Percentiles rank a stretch among this genome's conserved stretches.
Conservation (phyloP, 768 basidiomycete species). For the Symmetrospora coprosmae region DNA sequence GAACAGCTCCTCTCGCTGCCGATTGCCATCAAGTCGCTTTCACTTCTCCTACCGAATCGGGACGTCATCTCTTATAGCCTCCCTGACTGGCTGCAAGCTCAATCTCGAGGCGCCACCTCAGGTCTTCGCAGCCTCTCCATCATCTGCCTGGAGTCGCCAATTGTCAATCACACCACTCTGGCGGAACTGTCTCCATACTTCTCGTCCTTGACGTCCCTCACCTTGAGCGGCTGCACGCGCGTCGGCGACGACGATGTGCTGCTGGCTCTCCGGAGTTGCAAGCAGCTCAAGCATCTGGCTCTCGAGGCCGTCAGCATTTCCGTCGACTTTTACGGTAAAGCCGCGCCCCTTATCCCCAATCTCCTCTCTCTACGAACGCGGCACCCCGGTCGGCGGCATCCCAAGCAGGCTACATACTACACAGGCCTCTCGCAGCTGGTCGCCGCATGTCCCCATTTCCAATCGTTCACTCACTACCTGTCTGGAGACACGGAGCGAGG, state of each 20-base stretch:
- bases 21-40: not conserved
- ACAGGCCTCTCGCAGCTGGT: not conserved
- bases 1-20: not conserved
- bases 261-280: not conserved
- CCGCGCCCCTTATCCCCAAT: not conserved
- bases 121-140: not conserved
- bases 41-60: not conserved
- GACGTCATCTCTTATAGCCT: slow-evolving; percentile 1
- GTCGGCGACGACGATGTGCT: not conserved
- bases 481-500: slow-evolving; percentile 5
- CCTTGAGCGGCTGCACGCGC: slow-evolving; percentile 6
- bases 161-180: slow-evolving; percentile 1
- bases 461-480: slow-evolving; percentile 11
- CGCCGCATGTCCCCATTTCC: not conserved
- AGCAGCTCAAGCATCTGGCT: not conserved
- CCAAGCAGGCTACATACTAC: not conserved
- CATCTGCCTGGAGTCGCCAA: slow-evolving; percentile 6
- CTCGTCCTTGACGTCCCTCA: not conserved
- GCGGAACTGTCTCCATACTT: not conserved
- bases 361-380: not conserved
- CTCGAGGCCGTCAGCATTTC: not conserved
- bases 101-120: not conserved
- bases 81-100: not conserved
- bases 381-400: slow-evolving; percentile 1
- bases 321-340: not conserved